Base-by-base conservation (phyloP, 306 rosid genomes). In the Pyrus pyrifolia region DNA sequence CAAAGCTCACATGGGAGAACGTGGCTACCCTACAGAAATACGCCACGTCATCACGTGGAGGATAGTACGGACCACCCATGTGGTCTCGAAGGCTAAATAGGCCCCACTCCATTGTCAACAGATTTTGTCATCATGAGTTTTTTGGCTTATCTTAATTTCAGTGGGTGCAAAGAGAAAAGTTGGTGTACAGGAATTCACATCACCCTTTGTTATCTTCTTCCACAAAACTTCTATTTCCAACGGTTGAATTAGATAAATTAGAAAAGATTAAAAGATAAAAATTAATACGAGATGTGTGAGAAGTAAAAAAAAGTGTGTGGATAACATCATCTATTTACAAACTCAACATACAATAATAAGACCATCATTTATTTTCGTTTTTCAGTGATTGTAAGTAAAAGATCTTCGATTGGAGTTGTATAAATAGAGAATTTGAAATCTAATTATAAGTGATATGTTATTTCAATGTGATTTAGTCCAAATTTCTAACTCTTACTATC, bases 1-100 rank as follows among this genome's bases (percentile, higher is more conserved):
- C 89, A 88, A 33, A 57, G 21, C 55, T 75, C 96, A 92, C 97
- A 85, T 92, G 97, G 84, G 78, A 35, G 78, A 88, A 87, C 96
- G 61, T 92, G 95, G 61, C 52, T 35, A 67, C 63, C 68, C 75
- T 49, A 22, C 33, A 15, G 15, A 59, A 53, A 71, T 15, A 70
- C 72, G 35, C 86, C 89, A 75, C 76, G 86, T 92, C 89, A 78
- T 40, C 85, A 42, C 73, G 21, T 68, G 60, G 74, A 82, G 87
- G 90, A 82, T 81, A 21, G 86, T 88, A 88, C 97, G 93, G 86
- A 74, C 77, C 83, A 80, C 81, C 81, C 89, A 89, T 85, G 92
- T 89, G 87, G 71, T 55, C 77, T n/a, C 13, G 40, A 35, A 11
- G 11, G 21, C 46, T 21, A 5, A 25, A 17, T 15, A 49, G 27